A percentile compares a stretch with the other conserved stretches of the same genome.
Conservation (phyloP, 768 basidiomycete species). For the Russula sp. region DNA sequence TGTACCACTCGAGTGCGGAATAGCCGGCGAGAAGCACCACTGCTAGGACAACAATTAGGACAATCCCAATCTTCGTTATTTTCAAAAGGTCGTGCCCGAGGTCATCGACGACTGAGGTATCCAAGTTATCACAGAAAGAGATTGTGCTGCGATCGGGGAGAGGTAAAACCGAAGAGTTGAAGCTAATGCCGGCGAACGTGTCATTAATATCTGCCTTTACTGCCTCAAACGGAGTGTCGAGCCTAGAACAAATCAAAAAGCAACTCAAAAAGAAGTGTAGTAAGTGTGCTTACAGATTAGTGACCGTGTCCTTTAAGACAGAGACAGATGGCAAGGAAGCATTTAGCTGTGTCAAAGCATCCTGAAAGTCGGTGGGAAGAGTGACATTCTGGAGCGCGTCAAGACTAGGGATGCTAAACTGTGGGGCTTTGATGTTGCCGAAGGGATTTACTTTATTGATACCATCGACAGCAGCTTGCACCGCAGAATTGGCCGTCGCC, state of each 20-base stretch:
- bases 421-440: conserved; percentile 58
- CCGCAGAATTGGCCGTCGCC: conserved; percentile 56
- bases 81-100: conserved; percentile 74
- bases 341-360: conserved; percentile 72
- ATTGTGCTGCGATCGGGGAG: conserved; percentile 66
- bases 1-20: conserved; percentile 81
- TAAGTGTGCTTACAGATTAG: conserved; percentile 51
- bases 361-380: conserved; percentile 71
- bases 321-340: conserved; percentile 70
- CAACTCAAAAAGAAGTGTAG: background rate
- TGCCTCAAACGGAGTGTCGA: conserved; percentile 82
- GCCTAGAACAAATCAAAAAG: conserved; percentile 35
- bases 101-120: conserved; percentile 82
- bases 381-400: conserved; percentile 68
- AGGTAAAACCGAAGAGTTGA: conserved; percentile 68
- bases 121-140: conserved; percentile 70
- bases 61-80: conserved; percentile 70
- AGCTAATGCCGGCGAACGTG: conserved; percentile 67
- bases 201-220: conserved; percentile 87
- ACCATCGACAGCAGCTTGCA: conserved; percentile 54
- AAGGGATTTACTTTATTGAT: conserved; percentile 79
- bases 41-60: conserved; percentile 67
- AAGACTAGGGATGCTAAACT: conserved; percentile 71
- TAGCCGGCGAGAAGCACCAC: conserved; percentile 68
- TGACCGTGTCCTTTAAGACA: conserved; percentile 62